Percentiles rank a stretch among this genome's conserved stretches.
phyloP scores from a whole-genome alignment of 2,329 filamentous ascomycete genomes.

The Phyllosticta capitalensis region DNA sequence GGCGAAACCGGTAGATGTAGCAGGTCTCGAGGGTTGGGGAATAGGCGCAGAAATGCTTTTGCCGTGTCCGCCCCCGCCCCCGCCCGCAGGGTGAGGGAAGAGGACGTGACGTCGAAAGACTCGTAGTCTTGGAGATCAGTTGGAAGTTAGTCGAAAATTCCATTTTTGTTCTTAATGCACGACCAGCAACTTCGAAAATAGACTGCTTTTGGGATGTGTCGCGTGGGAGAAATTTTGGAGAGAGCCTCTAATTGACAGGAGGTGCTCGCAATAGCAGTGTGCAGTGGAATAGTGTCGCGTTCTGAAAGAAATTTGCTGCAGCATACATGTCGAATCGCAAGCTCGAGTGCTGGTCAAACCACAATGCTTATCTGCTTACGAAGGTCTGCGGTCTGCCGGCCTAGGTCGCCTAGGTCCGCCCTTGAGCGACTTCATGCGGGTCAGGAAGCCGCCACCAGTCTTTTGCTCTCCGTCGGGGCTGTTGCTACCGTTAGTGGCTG shows the following conservation, averaged over 20 bases:
- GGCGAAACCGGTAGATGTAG: not conserved
- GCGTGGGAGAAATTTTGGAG: not conserved
- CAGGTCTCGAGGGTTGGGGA: not conserved
- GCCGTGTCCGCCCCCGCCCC: not conserved
- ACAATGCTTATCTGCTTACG: conserved; percentile 3
- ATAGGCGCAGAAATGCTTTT: not conserved
- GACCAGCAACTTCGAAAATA: not conserved
- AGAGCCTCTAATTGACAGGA: not conserved
- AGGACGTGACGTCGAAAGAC: not conserved
- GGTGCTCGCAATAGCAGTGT: not conserved
- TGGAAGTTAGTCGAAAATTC: not conserved
- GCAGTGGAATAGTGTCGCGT: not conserved
- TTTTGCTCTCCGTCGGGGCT: conserved; percentile 3
- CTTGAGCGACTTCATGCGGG: conserved; percentile 25
- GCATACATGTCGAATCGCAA: not conserved
- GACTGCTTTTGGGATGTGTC: not conserved
- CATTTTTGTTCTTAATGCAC: not conserved
- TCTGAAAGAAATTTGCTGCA: not conserved
- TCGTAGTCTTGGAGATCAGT: not conserved
- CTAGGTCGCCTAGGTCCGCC: conserved; percentile 23
- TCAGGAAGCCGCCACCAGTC: not conserved
- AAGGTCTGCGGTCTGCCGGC: conserved; percentile 20
- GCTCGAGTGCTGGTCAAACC: not conserved
- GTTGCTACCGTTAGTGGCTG: not conserved
- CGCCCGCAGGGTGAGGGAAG: not conserved